These are phyloP conservation scores for Flagelloscypha sp. DNA, from an alignment of 768 basidiomycete genomes.

Conservation along the genomic window DNA sequence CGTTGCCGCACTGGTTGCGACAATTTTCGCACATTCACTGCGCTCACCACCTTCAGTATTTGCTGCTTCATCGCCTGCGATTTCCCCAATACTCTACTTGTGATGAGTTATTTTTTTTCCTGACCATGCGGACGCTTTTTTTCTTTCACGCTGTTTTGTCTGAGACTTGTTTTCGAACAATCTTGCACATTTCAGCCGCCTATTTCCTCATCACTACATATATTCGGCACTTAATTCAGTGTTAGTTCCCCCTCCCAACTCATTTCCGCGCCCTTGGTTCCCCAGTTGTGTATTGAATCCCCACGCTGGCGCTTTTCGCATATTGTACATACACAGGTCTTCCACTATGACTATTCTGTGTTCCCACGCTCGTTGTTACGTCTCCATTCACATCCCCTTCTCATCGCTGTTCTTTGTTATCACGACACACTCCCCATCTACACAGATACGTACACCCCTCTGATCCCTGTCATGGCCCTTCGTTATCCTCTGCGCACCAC, in stretches of 20 bases:
- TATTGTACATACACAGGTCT: slow-evolving; percentile 11
- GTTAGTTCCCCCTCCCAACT: no score
- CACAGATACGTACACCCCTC: no score
- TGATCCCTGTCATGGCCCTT: no score
- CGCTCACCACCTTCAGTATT: slow-evolving; percentile 7
- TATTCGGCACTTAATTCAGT: no score
- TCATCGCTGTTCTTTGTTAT: no score
- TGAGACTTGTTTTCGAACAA: slow-evolving; percentile 8
- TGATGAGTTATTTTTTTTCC: slow-evolving; percentile 28
- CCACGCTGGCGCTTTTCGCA: slow-evolving; percentile 1
- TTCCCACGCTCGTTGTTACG: no score
- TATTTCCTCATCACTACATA: slow-evolving; percentile 19
- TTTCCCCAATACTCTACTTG: slow-evolving; percentile 3
- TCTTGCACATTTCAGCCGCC: slow-evolving; percentile 21
- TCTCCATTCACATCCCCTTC: no score
- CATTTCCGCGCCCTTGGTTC: slow-evolving; percentile 1
- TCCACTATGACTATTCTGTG: no score
- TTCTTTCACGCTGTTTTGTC: slow-evolving; percentile 41
- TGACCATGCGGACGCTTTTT: slow-evolving; percentile 70
- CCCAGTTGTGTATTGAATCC: slow-evolving; percentile 7
- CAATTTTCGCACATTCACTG: no score
- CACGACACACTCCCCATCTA: no score
- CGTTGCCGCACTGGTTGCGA: no score
- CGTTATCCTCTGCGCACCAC: slow-evolving; percentile 68
- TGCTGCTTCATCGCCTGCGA: slow-evolving; percentile 1